Evolutionary conservation across 2,329 filamentous ascomycete species (phyloP), one percentile per base, ranked within the genome.

Genomic region (Epichloe elymi): DNA sequence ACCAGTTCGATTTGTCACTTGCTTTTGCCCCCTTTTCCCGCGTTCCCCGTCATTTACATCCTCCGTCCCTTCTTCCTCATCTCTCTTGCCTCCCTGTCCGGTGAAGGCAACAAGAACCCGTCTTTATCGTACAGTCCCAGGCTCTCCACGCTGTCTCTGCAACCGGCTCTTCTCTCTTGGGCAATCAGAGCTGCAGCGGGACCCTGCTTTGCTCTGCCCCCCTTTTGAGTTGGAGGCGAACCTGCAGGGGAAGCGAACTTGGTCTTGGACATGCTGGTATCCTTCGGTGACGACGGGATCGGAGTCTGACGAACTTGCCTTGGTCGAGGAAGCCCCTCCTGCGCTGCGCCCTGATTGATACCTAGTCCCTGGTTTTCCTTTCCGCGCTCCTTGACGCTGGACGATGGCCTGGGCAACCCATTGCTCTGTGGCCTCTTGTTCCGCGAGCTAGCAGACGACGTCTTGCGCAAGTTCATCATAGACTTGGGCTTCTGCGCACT

Each of bases 101-200:
- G 72, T 26, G 70, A 71, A 33, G 62, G 60, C 53, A 70, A 63
- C 52, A 74, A 56, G 48, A 74, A 74, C 2, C 71, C 73, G 30
- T 74, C 69, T 46, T 65, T 59, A 53, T 74, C 71, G 53, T 75
- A 75, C 46, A 73, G 49, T 1, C 68, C 69, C 33, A 70, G 52
- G 36, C 68, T 74, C 19, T 72, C 70, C 1, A 62, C 58, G 15
- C 69, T 70, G 19, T 54, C 55, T 1, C 62, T 54, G 11, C 50
- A 51, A 10, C 44, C 20, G 26, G 56, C 46, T 35, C 55, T 55
- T 54, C 57, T 57, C 15, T 59, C 57, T 7, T 60, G 60, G 2
- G 54, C 53, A 5, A 58, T 53, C 14, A 64, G 49, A 19, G 64
- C 61, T 11, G 56, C 60, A 15, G 65, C 59, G 2, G 61, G 55